A percentile compares a stretch with the other conserved stretches of the same genome.
These are phyloP conservation scores for Blastomyces gilchristii DNA, from an alignment of 2,329 filamentous ascomycete genomes.

Conservation along the genomic window DNA sequence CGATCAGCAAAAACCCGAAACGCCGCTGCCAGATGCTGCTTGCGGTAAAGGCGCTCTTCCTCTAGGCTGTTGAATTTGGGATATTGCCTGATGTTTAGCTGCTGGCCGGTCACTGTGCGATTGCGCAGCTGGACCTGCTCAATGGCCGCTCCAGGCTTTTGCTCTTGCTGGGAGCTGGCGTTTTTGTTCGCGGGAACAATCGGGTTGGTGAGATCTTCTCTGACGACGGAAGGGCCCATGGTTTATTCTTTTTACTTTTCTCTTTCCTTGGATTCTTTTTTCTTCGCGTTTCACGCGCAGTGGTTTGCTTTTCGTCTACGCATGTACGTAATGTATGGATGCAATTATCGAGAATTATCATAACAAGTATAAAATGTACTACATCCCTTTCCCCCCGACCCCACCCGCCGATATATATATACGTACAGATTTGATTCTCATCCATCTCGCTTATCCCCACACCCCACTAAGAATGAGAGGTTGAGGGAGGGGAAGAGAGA, in stretches of 20 bases:
- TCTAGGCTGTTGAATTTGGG: conserved; percentile 2
- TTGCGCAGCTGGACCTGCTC: conserved; percentile 1
- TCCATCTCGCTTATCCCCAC: neutral
- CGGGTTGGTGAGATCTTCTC: neutral
- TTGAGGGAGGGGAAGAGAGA: neutral
- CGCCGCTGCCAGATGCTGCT: conserved; percentile 16
- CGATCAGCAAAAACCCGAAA: conserved; percentile 19
- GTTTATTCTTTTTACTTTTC: neutral
- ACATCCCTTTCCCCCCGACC: neutral
- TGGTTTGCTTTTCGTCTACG: neutral
- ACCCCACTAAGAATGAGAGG: neutral
- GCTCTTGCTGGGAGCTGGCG: neutral
- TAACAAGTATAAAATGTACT: neutral
- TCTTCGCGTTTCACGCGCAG: neutral
- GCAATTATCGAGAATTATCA: neutral
- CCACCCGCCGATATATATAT: neutral
- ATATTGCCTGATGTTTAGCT: conserved; percentile 2
- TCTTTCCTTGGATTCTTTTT: neutral
- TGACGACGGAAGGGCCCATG: conserved; percentile 1
- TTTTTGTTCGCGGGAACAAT: neutral
- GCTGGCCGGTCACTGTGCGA: neutral
- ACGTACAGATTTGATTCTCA: neutral
- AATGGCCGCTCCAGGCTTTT: neutral
- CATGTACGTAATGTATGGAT: neutral
- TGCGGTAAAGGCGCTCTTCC: neutral